phyloP scores from a whole-genome alignment of 345 rosid species.

The Cardamine resedifolia region DNA sequence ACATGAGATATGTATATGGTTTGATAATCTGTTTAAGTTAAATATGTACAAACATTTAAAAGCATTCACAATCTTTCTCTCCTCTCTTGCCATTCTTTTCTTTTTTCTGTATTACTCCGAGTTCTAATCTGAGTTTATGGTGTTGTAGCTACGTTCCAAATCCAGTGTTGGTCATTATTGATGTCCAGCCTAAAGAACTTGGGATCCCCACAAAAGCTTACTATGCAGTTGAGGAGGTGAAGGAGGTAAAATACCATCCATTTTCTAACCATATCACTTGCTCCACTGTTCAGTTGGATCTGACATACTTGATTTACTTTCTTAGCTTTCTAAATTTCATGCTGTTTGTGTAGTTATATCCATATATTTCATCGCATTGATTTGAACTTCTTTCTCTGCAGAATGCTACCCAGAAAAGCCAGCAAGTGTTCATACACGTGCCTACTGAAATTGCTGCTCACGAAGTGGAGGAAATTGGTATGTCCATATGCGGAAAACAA shows the following conservation, averaged over 20 bases:
- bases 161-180: conserved; percentile 86
- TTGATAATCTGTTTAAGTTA: neutral
- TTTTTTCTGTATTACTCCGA: neutral
- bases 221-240: conserved; percentile 62
- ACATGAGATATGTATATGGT: neutral
- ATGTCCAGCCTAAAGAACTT: conserved; percentile 80
- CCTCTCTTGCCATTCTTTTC: neutral
- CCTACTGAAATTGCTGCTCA: conserved; percentile 85
- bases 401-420: conserved; percentile 96
- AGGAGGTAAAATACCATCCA: conserved; percentile 40
- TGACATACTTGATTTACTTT: neutral
- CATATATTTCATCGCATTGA: neutral
- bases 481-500: conserved; percentile 13
- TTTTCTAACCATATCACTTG: neutral
- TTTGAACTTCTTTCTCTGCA: conserved; percentile 19
- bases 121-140: conserved; percentile 20
- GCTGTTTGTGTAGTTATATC: neutral
- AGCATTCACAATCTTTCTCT: neutral
- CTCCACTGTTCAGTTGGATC: neutral
- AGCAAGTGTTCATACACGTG: conserved; percentile 75
- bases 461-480: conserved; percentile 91
- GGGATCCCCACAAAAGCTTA: conserved; percentile 91
- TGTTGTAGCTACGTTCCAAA: conserved; percentile 73
- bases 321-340: neutral
- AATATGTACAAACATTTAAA: neutral